A percentile compares a stretch with the other conserved stretches of the same genome.
Conservation (phyloP, 805 yeast species). For the Suhomyces sp. region DNA sequence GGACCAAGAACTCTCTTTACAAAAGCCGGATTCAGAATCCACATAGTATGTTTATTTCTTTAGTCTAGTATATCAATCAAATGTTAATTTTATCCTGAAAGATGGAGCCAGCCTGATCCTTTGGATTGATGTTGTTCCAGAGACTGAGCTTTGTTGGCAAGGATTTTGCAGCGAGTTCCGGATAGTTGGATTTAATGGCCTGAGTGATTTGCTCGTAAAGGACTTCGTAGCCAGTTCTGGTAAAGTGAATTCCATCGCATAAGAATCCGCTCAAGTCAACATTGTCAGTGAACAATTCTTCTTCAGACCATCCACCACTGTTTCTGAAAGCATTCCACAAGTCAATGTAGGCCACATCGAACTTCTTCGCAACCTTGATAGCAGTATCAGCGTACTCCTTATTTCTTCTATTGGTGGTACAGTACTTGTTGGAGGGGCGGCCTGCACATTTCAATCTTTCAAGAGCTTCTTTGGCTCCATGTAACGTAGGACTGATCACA, state of each 20-base stretch:
- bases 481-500: slow-evolving; percentile 61
- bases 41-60: no score
- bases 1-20: not conserved
- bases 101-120: slow-evolving; percentile 7
- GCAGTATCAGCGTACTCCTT: slow-evolving; percentile 52
- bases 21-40: not conserved
- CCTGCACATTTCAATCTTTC: slow-evolving; percentile 14
- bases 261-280: slow-evolving; percentile 20
- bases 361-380: slow-evolving; percentile 40
- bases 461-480: slow-evolving; percentile 36
- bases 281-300: slow-evolving; percentile 31
- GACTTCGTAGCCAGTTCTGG: slow-evolving; percentile 47
- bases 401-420: slow-evolving; percentile 41
- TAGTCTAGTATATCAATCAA: not conserved
- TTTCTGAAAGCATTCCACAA: slow-evolving; percentile 44
- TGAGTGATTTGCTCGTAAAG: slow-evolving; percentile 43
- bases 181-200: slow-evolving; percentile 42
- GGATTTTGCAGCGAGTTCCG: slow-evolving; percentile 46
- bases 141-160: slow-evolving; percentile 34
- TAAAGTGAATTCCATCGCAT: slow-evolving; percentile 58
- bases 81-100: not conserved
- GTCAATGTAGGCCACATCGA: slow-evolving; percentile 58
- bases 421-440: slow-evolving; percentile 21
- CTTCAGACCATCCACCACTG: slow-evolving; percentile 32
- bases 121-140: slow-evolving; percentile 34